A percentile compares a stretch with the other conserved stretches of the same genome.
Evolutionary conservation across 1,284 basidiomycete species (phyloP).

Genomic region (Cryptococcus maquisensis): DNA sequence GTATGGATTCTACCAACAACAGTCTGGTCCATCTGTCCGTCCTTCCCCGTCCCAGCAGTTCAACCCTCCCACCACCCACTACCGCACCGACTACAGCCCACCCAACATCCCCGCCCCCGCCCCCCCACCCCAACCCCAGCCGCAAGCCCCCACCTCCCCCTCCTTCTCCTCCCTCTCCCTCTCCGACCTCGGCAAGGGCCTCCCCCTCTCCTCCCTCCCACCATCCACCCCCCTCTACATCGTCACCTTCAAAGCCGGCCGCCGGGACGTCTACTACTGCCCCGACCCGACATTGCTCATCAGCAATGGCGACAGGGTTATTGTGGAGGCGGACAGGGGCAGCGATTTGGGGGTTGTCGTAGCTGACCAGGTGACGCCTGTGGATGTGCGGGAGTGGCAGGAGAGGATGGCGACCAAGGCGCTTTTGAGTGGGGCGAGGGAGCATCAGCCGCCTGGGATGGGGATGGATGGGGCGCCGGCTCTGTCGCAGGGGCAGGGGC

Average conservation of each 20-base stretch:
- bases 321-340: slow-evolving; percentile 91
- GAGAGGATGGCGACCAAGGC: slow-evolving; percentile 58
- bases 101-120: slow-evolving; percentile 6
- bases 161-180: slow-evolving; percentile 42
- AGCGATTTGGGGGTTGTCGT: slow-evolving; percentile 87
- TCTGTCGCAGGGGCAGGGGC: slow-evolving; percentile 23
- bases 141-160: slow-evolving; percentile 33
- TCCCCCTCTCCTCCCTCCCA: slow-evolving; percentile 77
- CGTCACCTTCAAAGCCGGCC: slow-evolving; percentile 94
- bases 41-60: not conserved
- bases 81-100: not conserved
- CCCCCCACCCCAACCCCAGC: slow-evolving; percentile 9
- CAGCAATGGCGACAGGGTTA: slow-evolving; percentile 80
- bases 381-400: slow-evolving; percentile 87
- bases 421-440: slow-evolving; percentile 41
- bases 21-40: too few relatives aligned
- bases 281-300: slow-evolving; percentile 58
- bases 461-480: slow-evolving; percentile 14
- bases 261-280: slow-evolving; percentile 90
- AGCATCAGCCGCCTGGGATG: slow-evolving; percentile 49
- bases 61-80: not conserved
- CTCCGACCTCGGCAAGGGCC: slow-evolving; percentile 80
- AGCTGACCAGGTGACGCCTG: slow-evolving; percentile 82
- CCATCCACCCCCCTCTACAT: slow-evolving; percentile 85
- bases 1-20: not conserved